These are phyloP conservation scores for Beta corolliflora DNA, from an alignment of 179 eudicot species.

Conservation along the genomic window DNA sequence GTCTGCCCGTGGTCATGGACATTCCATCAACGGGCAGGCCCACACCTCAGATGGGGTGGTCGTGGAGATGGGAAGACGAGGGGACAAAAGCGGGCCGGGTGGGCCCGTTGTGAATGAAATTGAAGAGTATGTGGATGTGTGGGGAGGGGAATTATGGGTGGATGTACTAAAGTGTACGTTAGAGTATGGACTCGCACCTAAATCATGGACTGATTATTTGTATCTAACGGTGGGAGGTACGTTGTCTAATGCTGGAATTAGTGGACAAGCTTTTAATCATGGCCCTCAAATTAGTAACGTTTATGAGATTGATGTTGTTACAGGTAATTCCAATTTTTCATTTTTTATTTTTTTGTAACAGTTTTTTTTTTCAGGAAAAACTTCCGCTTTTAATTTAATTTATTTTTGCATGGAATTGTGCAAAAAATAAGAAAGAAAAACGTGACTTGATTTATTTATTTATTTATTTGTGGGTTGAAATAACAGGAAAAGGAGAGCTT, in stretches of 20 bases:
- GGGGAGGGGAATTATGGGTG: constrained; percentile 99
- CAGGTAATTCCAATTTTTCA: constrained; percentile 45
- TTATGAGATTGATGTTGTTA: constrained; percentile 76
- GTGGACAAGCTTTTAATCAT: constrained; percentile 89
- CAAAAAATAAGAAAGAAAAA: background rate
- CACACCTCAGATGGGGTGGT: constrained; percentile 60
- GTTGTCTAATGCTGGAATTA: constrained; percentile 92
- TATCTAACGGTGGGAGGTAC: constrained; percentile 95
- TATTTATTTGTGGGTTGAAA: background rate
- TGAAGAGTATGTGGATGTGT: constrained; percentile 64
- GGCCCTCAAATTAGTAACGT: constrained; percentile 96
- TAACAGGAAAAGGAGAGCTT: constrained; percentile 76
- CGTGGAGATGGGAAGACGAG: constrained; percentile 57
- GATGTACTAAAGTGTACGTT: constrained; percentile 77
- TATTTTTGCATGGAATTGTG: background rate
- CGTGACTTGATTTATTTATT: background rate
- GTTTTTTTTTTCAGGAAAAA: too few relatives aligned
- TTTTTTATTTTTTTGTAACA: too few relatives aligned
- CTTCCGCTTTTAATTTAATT: background rate
- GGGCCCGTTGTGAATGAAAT: constrained; percentile 39
- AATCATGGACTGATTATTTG: constrained; percentile 95
- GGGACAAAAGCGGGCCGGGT: constrained; percentile 10
- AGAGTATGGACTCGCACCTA: constrained; percentile 80
- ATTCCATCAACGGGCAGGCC: constrained; percentile 81
- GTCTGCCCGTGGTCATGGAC: constrained; percentile 61